Evolutionary conservation across 2,329 filamentous ascomycete genomes (phyloP).

Genomic region (Ilyonectria destructans): DNA sequence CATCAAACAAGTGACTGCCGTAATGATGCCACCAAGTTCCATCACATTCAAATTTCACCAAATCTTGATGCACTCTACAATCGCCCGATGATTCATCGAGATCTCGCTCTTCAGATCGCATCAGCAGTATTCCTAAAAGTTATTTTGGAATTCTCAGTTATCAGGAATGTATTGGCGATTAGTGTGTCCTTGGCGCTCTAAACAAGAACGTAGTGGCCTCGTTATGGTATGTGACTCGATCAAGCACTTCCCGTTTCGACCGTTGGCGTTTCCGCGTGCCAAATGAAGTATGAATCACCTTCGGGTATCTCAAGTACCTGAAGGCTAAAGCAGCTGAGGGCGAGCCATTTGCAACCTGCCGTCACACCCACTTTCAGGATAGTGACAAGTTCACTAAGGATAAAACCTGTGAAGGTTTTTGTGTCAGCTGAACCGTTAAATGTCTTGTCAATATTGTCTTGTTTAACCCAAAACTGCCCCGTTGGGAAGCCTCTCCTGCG

Average conservation of each 20-base stretch:
- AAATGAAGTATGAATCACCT: neutral
- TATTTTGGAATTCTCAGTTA: neutral
- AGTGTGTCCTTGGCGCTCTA: neutral
- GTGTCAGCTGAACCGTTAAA: slow-evolving; percentile 6
- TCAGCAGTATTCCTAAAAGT: neutral
- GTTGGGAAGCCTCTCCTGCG: neutral
- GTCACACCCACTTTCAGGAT: neutral
- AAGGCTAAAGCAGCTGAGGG: neutral
- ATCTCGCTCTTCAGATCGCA: too few species aligned
- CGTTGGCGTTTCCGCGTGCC: neutral
- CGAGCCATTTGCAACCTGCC: neutral
- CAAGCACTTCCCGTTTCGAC: neutral
- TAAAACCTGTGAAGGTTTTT: neutral
- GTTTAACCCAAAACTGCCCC: neutral
- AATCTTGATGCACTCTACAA: too few species aligned
- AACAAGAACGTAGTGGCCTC: neutral
- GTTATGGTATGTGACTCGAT: neutral
- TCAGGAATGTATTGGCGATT: neutral
- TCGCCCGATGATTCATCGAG: too few species aligned
- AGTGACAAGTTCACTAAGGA: neutral
- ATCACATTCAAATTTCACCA: too few species aligned
- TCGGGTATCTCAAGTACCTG: neutral
- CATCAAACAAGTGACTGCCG: too few species aligned
- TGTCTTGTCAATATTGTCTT: slow-evolving; percentile 3
- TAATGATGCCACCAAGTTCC: too few species aligned